A percentile compares a stretch with the other conserved stretches of the same genome.
These are phyloP conservation scores for Ceratocystis cubensis DNA, from an alignment of 2,329 filamentous ascomycete genomes.

Conservation along the genomic window DNA sequence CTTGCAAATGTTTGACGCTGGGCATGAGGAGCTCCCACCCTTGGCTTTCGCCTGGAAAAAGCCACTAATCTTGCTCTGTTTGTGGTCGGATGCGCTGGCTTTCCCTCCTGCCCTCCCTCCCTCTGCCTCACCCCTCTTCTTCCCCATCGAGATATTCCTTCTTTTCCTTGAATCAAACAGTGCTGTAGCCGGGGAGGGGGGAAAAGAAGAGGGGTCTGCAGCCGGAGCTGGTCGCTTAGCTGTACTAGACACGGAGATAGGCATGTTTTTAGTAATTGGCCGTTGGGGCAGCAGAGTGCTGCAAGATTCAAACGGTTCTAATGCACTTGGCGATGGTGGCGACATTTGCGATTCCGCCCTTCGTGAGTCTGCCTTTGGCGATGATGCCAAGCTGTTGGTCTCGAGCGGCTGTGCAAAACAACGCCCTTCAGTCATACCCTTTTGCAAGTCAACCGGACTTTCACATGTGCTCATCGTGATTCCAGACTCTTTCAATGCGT, in stretches of 20 bases:
- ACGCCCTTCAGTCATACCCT: too few species aligned
- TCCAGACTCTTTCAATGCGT: too few species aligned
- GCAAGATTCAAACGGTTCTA: too few species aligned
- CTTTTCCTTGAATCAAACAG: slow-evolving; percentile 18
- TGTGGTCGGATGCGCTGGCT: slow-evolving; percentile 19
- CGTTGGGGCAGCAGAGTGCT: not conserved
- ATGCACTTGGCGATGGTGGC: not conserved
- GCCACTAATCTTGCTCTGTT: slow-evolving; percentile 53
- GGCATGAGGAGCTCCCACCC: not conserved
- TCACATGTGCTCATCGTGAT: too few species aligned
- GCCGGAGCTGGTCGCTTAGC: slow-evolving; percentile 13
- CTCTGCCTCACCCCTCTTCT: slow-evolving; percentile 20
- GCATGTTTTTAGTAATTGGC: not conserved
- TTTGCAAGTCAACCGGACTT: too few species aligned
- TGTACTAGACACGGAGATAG: not conserved
- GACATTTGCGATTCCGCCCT: not conserved
- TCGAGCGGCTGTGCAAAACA: too few species aligned
- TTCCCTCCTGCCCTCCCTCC: not conserved
- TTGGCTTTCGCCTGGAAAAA: slow-evolving; percentile 58
- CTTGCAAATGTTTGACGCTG: too few species aligned
- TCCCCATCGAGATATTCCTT: slow-evolving; percentile 24
- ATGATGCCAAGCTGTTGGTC: not conserved
- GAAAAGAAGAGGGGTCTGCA: too few species aligned
- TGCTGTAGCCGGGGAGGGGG: slow-evolving; percentile 28
- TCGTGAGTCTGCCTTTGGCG: too few species aligned